phyloP scores from a whole-genome alignment of 192 early-diverging fungal genomes.

The Endogone sp. region DNA sequence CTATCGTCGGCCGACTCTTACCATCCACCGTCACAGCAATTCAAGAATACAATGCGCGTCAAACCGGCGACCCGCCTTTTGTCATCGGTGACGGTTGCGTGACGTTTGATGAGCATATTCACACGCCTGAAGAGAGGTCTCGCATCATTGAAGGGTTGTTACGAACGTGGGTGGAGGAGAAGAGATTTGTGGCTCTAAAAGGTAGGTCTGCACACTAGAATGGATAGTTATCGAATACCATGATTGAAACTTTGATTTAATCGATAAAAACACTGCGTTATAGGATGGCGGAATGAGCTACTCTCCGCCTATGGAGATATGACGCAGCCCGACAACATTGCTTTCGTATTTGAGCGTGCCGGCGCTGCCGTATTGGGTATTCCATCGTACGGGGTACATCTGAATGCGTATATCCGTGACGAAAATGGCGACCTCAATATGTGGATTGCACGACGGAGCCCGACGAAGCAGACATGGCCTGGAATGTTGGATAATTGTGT shows the following conservation, averaged over 20 bases:
- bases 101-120: conserved; percentile 29
- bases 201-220: too few relatives aligned
- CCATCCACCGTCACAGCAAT: conserved; percentile 19
- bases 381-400: conserved; percentile 82
- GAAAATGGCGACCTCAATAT: conserved; percentile 24
- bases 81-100: conserved; percentile 30
- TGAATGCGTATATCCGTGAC: conserved; percentile 71
- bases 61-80: conserved; percentile 24
- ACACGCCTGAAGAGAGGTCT: conserved; percentile 23
- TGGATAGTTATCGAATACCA: too few relatives aligned
- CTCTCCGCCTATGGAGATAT: conserved; percentile 70
- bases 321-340: conserved; percentile 25
- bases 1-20: conserved; percentile 39
- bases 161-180: conserved; percentile 31
- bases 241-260: background rate
- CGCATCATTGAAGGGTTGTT: conserved; percentile 29
- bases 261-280: background rate
- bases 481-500: conserved; percentile 72
- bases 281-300: conserved; percentile 83
- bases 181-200: conserved; percentile 18
- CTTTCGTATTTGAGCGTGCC: conserved; percentile 74
- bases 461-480: conserved; percentile 84
- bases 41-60: conserved; percentile 27
- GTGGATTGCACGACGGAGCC: conserved; percentile 64
- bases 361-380: conserved; percentile 79